A percentile compares a stretch with the other conserved stretches of the same genome.
Conservation (phyloP, 2,329 filamentous ascomycete genomes). For the Penicillium sp. region DNA sequence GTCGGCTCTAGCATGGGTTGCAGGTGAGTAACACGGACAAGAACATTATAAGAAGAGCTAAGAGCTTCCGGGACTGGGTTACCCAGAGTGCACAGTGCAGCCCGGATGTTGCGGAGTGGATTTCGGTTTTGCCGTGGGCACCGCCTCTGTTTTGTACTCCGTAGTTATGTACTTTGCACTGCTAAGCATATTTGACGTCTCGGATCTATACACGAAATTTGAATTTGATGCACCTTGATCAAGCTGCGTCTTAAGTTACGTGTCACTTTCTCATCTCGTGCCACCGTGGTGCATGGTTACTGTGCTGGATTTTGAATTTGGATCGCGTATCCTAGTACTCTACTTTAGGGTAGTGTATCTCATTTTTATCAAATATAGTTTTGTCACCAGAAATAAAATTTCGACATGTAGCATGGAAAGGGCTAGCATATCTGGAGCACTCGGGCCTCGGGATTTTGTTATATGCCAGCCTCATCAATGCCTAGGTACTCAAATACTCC, state of each 20-base stretch:
- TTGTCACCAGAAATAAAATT: too few relatives aligned
- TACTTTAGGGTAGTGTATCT: too few relatives aligned
- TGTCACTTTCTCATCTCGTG: not conserved
- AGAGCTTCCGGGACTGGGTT: not conserved
- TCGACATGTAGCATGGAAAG: too few relatives aligned
- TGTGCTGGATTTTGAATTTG: not conserved
- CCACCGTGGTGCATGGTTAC: not conserved
- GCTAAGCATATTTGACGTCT: not conserved
- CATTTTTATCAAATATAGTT: too few relatives aligned
- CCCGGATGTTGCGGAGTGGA: slow-evolving; percentile 11
- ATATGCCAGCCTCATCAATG: too few relatives aligned
- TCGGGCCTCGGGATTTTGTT: too few relatives aligned
- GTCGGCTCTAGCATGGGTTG: slow-evolving; percentile 31
- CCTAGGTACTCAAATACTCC: too few relatives aligned
- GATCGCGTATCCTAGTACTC: not conserved
- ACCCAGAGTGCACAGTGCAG: slow-evolving; percentile 2
- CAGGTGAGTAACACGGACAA: slow-evolving; percentile 2
- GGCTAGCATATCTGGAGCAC: too few relatives aligned
- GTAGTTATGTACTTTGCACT: too few relatives aligned
- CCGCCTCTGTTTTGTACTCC: not conserved
- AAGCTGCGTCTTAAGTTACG: not conserved
- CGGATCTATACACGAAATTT: not conserved
- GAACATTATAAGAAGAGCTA: slow-evolving; percentile 16
- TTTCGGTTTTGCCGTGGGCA: slow-evolving; percentile 8
- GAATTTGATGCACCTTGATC: not conserved